Evolutionary conservation across 2,329 filamentous ascomycete species (phyloP).

Genomic region (Fusarium sp.): DNA sequence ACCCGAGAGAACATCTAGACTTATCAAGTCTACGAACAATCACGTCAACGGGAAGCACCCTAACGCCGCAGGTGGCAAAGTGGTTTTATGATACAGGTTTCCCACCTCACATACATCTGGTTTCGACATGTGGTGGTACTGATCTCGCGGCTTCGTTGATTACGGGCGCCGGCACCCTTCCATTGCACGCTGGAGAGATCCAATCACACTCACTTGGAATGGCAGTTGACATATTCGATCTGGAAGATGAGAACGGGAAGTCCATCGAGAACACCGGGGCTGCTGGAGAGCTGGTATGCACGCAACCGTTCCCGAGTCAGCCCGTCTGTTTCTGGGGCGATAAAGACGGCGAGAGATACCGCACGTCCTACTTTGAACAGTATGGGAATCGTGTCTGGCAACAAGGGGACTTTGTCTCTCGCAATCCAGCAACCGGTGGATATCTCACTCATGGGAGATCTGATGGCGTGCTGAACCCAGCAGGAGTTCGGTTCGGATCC

Average conservation of each 20-base stretch:
- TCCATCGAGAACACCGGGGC: background rate
- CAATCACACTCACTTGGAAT: slow-evolving; percentile 9
- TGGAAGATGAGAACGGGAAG: background rate
- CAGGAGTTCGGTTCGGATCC: slow-evolving; percentile 21
- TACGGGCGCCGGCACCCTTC: slow-evolving; percentile 1
- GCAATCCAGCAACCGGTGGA: slow-evolving; percentile 1
- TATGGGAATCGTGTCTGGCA: slow-evolving; percentile 2
- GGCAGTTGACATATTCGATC: slow-evolving; percentile 19
- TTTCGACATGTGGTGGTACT: too few species aligned
- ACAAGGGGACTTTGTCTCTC: slow-evolving; percentile 12
- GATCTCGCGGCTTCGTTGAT: background rate
- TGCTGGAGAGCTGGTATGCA: slow-evolving; percentile 21
- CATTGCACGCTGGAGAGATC: slow-evolving; percentile 14
- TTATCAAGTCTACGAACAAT: slow-evolving; percentile 8
- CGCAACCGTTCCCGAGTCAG: slow-evolving; percentile 19
- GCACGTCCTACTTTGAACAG: slow-evolving; percentile 8
- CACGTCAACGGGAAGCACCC: slow-evolving; percentile 1
- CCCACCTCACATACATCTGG: too few species aligned
- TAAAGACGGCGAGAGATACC: slow-evolving; percentile 5
- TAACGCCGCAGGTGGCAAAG: too few species aligned
- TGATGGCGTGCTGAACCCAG: slow-evolving; percentile 24
- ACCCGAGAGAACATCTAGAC: background rate
- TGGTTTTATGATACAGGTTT: too few species aligned
- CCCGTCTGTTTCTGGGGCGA: slow-evolving; percentile 18
- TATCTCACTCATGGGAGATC: slow-evolving; percentile 17